Evolutionary conservation across 139 green algal species (phyloP).

Genomic region (Mesostigma viride): DNA sequence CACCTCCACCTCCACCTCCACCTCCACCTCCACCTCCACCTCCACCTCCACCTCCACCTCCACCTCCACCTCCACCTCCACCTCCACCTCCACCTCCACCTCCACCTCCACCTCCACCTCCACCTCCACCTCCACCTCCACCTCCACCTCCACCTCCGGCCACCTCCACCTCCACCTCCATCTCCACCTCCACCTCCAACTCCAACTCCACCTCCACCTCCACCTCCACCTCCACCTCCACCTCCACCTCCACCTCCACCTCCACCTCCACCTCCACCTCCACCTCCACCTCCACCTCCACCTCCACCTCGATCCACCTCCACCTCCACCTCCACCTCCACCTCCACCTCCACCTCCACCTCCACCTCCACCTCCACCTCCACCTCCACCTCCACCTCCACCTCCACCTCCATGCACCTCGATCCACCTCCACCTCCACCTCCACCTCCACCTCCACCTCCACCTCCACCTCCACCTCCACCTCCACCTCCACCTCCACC

Average conservation of each 20-base stretch:
- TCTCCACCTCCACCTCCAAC: no score
- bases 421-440: no score
- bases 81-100: background rate
- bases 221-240: background rate
- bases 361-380: background rate
- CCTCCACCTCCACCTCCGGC: no score
- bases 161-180: no score
- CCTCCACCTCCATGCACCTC: background rate
- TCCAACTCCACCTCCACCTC: no score
- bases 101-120: background rate
- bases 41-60: background rate
- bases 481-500: background rate
- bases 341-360: background rate
- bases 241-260: background rate
- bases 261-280: background rate
- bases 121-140: background rate
- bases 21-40: background rate
- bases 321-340: background rate
- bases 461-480: background rate
- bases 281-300: background rate
- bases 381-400: background rate
- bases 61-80: background rate
- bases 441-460: background rate
- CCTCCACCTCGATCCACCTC: no score
- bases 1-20: background rate